Conservation (phyloP, 345 rosid genomes). For the Eutrema japonicum region DNA sequence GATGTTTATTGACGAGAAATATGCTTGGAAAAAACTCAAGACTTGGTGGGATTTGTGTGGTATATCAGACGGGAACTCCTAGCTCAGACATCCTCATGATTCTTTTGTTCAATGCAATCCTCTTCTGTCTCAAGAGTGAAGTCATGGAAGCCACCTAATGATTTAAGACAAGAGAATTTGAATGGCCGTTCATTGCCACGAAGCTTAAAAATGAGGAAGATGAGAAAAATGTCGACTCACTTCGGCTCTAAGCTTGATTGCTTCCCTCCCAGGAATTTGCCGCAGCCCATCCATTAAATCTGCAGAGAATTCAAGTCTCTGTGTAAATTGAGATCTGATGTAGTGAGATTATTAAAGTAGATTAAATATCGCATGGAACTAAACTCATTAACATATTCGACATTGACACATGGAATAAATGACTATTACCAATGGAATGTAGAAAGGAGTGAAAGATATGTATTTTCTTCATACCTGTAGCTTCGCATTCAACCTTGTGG, state of each 20-base stretch:
- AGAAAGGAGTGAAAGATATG: background rate
- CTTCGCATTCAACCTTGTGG: constrained; percentile 75
- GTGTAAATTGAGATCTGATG: constrained; percentile 8
- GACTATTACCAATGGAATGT: constrained; percentile 5
- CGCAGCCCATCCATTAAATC: constrained; percentile 93
- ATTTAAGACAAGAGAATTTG: constrained; percentile 1
- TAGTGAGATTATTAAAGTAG: constrained; percentile 20
- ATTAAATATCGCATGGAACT: background rate
- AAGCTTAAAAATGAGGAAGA: background rate
- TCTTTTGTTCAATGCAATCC: constrained; percentile 62
- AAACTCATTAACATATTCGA: background rate
- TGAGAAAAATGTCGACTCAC: constrained; percentile 43
- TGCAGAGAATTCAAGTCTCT: constrained; percentile 35
- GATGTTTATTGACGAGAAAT: constrained; percentile 25
- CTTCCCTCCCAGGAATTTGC: constrained; percentile 88
- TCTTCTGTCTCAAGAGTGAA: constrained; percentile 65
- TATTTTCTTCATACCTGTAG: constrained; percentile 58
- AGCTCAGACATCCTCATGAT: constrained; percentile 81
- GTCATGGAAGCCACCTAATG: constrained; percentile 83
- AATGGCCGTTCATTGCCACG: background rate
- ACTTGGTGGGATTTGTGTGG: constrained; percentile 25
- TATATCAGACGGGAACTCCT: constrained; percentile 64
- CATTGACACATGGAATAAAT: background rate
- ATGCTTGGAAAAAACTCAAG: constrained; percentile 12
- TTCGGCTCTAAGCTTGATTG: constrained; percentile 94